These are phyloP conservation scores for Coemansia guatemalensis DNA, from an alignment of 192 early-diverging fungal genomes.

Conservation along the genomic window DNA sequence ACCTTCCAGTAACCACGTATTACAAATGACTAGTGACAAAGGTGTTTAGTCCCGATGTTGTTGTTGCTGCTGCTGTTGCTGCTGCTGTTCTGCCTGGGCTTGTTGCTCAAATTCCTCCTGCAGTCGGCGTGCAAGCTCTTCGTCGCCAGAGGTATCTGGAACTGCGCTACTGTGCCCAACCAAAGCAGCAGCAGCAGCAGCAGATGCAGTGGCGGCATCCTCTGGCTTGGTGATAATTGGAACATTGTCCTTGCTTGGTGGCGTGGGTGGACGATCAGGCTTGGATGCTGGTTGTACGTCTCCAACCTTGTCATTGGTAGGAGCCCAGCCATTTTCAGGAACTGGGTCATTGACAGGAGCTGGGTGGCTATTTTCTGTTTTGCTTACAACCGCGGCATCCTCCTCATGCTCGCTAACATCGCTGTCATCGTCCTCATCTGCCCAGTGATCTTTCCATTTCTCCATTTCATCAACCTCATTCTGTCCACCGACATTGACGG, in stretches of 20 bases:
- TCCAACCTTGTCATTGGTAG: no score
- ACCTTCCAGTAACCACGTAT: background rate
- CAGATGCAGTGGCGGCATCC: background rate
- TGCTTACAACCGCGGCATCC: background rate
- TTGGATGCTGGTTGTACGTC: no score
- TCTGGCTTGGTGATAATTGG: background rate
- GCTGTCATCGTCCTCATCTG: conserved; percentile 27
- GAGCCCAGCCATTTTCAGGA: no score
- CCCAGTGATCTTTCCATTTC: conserved; percentile 45
- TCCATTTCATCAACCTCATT: conserved; percentile 43
- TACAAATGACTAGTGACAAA: conserved; percentile 2
- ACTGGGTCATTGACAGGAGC: background rate
- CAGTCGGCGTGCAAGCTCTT: conserved; percentile 43
- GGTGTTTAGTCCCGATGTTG: background rate
- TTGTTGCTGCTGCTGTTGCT: background rate
- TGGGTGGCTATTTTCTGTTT: background rate
- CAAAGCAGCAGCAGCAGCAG: background rate
- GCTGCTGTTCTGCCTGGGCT: conserved; percentile 2
- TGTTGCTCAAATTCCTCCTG: conserved; percentile 45
- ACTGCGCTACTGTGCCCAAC: conserved; percentile 1
- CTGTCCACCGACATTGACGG: conserved; percentile 14
- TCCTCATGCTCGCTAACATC: conserved; percentile 9
- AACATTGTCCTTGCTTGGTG: conserved; percentile 1
- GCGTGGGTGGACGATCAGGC: no score
- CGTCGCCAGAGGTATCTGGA: conserved; percentile 48